Conservation (phyloP, 2,329 filamentous ascomycete genomes). For the Aspergillus sp. region DNA sequence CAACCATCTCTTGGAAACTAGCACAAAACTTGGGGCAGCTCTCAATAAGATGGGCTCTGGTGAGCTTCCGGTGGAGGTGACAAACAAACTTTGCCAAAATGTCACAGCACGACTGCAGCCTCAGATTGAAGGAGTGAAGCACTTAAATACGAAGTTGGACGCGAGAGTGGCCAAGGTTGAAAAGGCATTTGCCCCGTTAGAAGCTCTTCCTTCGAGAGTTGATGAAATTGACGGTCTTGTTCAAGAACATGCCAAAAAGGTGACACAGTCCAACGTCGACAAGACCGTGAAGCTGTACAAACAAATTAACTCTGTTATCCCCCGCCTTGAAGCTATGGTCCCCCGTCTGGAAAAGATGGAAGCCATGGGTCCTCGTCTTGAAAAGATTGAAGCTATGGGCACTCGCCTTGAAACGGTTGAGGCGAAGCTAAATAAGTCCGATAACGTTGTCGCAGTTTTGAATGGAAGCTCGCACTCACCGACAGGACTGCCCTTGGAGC, state of each 20-base stretch:
- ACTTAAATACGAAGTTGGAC: too few species aligned
- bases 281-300: constrained; percentile 5
- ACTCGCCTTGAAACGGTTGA: not conserved
- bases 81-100: too few species aligned
- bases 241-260: not conserved
- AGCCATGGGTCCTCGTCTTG: not conserved
- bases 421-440: too few species aligned
- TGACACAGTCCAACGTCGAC: not conserved
- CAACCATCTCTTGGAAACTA: not conserved
- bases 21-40: not conserved
- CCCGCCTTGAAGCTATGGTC: not conserved
- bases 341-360: not conserved
- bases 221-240: not conserved
- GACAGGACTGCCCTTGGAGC: not conserved
- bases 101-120: not conserved
- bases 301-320: not conserved
- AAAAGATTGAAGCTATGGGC: not conserved
- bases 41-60: not conserved
- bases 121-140: not conserved
- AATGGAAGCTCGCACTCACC: too few species aligned
- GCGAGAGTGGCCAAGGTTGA: too few species aligned
- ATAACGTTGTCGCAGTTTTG: too few species aligned
- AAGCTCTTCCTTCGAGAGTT: not conserved
- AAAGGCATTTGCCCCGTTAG: not conserved
- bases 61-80: too few species aligned